These are phyloP conservation scores for Penicillium occitanis DNA, from an alignment of 2,329 filamentous ascomycete species.

Conservation along the genomic window DNA sequence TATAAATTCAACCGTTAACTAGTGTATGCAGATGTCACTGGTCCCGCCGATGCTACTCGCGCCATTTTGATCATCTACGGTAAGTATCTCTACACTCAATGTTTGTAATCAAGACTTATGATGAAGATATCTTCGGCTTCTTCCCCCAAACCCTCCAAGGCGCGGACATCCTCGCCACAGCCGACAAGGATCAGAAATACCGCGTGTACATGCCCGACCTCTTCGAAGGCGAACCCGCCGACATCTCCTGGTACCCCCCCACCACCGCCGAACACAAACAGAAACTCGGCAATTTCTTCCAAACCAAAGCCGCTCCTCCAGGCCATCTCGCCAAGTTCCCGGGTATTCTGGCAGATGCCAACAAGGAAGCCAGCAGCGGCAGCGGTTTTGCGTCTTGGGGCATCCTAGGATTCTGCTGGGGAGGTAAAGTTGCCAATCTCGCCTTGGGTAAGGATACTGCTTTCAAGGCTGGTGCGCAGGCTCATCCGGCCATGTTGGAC, in stretches of 20 bases:
- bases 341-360: constrained; percentile 55
- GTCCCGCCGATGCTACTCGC: constrained; percentile 55
- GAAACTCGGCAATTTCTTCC: constrained; percentile 61
- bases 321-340: constrained; percentile 58
- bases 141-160: constrained; percentile 63
- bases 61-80: constrained; percentile 59
- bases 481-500: constrained; percentile 62
- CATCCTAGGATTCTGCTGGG: constrained; percentile 63
- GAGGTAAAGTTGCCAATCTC: constrained; percentile 58
- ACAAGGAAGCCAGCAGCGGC: constrained; percentile 43
- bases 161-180: constrained; percentile 61
- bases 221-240: constrained; percentile 73
- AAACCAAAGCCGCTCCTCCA: constrained; percentile 57
- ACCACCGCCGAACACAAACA: constrained; percentile 60
- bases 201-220: constrained; percentile 89
- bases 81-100: constrained; percentile 22
- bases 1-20: neutral
- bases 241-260: constrained; percentile 61
- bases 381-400: constrained; percentile 52
- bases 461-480: constrained; percentile 59
- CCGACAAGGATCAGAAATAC: constrained; percentile 70
- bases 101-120: neutral
- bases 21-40: constrained; percentile 52
- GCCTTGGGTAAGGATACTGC: constrained; percentile 51
- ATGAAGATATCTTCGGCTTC: constrained; percentile 62